Evolutionary conservation across 805 yeast genomes (phyloP).

Genomic region (Ogataea kodamae): DNA sequence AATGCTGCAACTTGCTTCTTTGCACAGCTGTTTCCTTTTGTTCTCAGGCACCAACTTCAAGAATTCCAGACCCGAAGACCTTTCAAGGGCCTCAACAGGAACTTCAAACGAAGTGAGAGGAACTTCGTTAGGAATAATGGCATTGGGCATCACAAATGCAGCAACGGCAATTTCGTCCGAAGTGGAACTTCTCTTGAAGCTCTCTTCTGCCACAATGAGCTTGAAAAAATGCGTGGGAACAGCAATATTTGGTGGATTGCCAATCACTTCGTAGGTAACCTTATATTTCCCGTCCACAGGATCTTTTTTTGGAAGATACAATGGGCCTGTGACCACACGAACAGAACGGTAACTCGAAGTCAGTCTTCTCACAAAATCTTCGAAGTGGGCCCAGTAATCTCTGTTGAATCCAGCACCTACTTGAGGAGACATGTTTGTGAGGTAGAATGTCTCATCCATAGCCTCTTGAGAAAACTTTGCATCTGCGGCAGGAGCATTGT

Average conservation of each 20-base stretch:
- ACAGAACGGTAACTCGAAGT: constrained; percentile 71
- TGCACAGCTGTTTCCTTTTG: constrained; percentile 63
- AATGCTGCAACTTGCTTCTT: constrained; percentile 75
- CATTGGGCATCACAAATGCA: constrained; percentile 93
- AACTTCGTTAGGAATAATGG: constrained; percentile 62
- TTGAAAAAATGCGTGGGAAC: constrained; percentile 98
- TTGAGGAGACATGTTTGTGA: constrained; percentile 94
- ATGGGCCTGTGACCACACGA: constrained; percentile 89
- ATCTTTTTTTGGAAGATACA: constrained; percentile 75
- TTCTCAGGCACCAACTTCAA: constrained; percentile 61
- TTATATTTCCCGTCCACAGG: constrained; percentile 77
- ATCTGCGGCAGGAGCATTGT: constrained; percentile 96
- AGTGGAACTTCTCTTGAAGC: constrained; percentile 33
- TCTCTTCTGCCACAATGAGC: constrained; percentile 77
- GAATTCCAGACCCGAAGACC: constrained; percentile 80
- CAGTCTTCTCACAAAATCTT: constrained; percentile 78
- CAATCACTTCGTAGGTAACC: constrained; percentile 88
- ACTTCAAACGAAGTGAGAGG: constrained; percentile 78
- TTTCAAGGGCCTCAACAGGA: constrained; percentile 85
- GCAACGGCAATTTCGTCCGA: constrained; percentile 63
- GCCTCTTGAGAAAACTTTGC: constrained; percentile 88
- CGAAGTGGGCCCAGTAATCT: constrained; percentile 97
- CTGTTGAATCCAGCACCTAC: constrained; percentile 97
- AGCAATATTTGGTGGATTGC: constrained; percentile 93
- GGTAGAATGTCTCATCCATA: constrained; percentile 89